These are phyloP conservation scores for Pyracantha coccinea DNA, from an alignment of 331 rosid species.

Conservation along the genomic window DNA sequence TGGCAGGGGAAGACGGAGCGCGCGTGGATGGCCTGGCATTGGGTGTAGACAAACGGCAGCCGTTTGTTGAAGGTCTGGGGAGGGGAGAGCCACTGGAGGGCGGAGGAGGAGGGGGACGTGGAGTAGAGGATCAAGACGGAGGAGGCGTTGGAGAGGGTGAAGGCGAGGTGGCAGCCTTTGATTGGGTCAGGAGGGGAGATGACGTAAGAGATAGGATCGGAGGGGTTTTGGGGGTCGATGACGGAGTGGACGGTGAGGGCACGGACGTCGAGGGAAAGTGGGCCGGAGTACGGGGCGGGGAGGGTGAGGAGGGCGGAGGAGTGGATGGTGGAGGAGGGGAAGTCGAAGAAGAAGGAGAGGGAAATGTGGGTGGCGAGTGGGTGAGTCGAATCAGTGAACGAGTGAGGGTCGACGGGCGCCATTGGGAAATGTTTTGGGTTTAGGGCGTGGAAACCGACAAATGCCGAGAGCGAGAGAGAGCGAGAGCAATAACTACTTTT, in stretches of 20 bases:
- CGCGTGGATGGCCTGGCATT: slow-evolving; percentile 90
- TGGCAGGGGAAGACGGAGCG: slow-evolving; percentile 84
- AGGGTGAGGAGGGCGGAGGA: slow-evolving; percentile 54
- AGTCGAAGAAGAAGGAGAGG: slow-evolving; percentile 60
- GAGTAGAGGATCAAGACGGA: slow-evolving; percentile 42
- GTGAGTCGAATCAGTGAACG: slow-evolving; percentile 65
- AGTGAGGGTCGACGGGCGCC: slow-evolving; percentile 89
- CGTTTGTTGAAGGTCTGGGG: slow-evolving; percentile 68
- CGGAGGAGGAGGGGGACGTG: slow-evolving; percentile 72
- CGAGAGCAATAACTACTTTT: neutral
- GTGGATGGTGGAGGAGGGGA: slow-evolving; percentile 49
- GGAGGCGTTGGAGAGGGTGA: slow-evolving; percentile 47
- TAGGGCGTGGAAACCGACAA: neutral
- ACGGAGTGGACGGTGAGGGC: slow-evolving; percentile 51
- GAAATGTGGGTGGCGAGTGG: slow-evolving; percentile 46
- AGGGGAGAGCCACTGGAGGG: slow-evolving; percentile 83
- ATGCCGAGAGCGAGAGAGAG: no score
- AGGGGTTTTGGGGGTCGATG: slow-evolving; percentile 27
- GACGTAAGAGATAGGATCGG: slow-evolving; percentile 34
- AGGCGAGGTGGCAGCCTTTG: slow-evolving; percentile 48
- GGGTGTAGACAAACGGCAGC: slow-evolving; percentile 75
- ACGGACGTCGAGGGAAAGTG: slow-evolving; percentile 73
- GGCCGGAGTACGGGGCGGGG: slow-evolving; percentile 38
- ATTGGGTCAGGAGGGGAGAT: slow-evolving; percentile 46
- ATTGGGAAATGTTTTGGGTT: slow-evolving; percentile 18